Conservation (phyloP, 108 stramenopile species). For the Fragilaria crotonensis region DNA sequence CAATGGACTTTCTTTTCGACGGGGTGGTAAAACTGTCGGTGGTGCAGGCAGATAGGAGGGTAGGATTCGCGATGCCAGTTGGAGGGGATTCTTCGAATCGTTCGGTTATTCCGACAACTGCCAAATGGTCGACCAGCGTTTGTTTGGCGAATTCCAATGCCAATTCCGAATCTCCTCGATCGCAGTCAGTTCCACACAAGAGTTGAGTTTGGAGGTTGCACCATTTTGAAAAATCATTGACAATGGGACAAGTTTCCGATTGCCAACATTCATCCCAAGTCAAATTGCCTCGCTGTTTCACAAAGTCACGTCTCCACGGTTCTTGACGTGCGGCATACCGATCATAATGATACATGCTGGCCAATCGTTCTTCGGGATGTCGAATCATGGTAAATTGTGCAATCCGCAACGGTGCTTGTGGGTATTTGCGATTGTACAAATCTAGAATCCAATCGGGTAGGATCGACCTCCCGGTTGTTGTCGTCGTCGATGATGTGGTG, state of each 20-base stretch:
- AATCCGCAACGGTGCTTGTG: neutral
- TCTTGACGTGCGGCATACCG: neutral
- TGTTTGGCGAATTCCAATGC: neutral
- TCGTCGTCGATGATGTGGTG: too few relatives aligned
- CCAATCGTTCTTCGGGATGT: neutral
- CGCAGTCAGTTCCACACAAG: neutral
- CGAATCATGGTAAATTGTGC: neutral
- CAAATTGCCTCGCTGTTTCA: neutral
- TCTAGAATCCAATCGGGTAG: neutral
- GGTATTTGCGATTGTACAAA: neutral
- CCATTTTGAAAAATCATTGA: neutral
- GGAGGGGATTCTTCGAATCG: neutral
- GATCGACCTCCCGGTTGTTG: too few relatives aligned
- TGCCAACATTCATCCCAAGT: neutral
- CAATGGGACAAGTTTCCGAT: neutral
- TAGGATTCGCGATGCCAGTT: too few relatives aligned
- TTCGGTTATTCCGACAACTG: neutral
- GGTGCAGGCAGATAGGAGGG: too few relatives aligned
- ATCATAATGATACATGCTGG: constrained; percentile 1
- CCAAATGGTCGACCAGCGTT: neutral
- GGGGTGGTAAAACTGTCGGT: too few relatives aligned
- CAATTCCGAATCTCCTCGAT: neutral
- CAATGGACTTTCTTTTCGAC: too few relatives aligned
- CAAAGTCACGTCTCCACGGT: neutral
- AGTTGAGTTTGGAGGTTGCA: neutral